phyloP scores from a whole-genome alignment of 2,329 filamentous ascomycete species.

The Pseudopyrenochaeta lycopersici region DNA sequence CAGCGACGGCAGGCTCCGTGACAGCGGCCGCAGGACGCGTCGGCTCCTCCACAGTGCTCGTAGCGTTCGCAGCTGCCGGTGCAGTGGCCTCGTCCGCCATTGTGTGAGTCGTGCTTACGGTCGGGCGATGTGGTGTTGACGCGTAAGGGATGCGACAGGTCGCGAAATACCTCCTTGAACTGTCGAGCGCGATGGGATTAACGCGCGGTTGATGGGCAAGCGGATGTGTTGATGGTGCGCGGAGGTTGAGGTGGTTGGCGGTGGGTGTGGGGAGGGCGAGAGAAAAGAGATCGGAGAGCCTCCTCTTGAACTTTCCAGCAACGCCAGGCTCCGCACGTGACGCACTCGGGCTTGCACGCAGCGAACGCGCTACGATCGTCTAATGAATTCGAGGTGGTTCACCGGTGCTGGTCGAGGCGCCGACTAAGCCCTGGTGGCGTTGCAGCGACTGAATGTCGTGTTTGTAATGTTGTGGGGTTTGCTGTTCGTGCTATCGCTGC shows the following conservation, averaged over 20 bases:
- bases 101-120: constrained; percentile 40
- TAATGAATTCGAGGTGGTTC: constrained; percentile 34
- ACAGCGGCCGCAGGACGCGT: constrained; percentile 41
- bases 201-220: constrained; percentile 43
- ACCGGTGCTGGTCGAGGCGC: constrained; percentile 10
- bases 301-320: constrained; percentile 27
- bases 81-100: constrained; percentile 49
- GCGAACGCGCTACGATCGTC: constrained; percentile 15
- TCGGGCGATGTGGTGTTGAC: constrained; percentile 44
- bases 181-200: constrained; percentile 35
- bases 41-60: constrained; percentile 38
- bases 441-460: constrained; percentile 32
- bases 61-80: constrained; percentile 34
- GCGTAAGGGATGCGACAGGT: constrained; percentile 42
- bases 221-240: constrained; percentile 43
- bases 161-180: constrained; percentile 41
- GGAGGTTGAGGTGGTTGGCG: constrained; percentile 46
- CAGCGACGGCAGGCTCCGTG: constrained; percentile 36
- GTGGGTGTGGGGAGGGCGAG: constrained; percentile 38
- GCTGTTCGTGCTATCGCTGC: constrained; percentile 29
- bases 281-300: constrained; percentile 29
- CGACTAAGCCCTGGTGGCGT: constrained; percentile 18
- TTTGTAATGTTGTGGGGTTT: constrained; percentile 31
- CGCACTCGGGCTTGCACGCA: constrained; percentile 22
- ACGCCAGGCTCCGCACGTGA: constrained; percentile 28